Conservation (phyloP, 176 grass and related monocot species). For the Bromus sterilis region DNA sequence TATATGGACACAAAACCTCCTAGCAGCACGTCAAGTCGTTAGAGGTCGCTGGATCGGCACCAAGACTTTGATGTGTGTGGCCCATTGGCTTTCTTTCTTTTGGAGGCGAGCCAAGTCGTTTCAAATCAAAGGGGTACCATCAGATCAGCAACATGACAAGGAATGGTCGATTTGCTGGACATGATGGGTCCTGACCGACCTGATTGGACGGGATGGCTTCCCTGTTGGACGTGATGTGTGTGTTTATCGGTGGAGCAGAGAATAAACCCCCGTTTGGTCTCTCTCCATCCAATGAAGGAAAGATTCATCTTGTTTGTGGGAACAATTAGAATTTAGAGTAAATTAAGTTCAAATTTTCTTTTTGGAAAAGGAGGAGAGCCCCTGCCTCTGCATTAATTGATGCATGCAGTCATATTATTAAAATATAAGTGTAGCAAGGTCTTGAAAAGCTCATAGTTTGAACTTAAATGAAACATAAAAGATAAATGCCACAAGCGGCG, state of each 20-base stretch:
- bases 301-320: not conserved
- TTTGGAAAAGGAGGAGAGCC: no score
- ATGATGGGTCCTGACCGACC: conserved; percentile 20
- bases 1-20: not conserved
- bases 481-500: no score
- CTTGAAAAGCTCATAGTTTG: no score
- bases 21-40: not conserved
- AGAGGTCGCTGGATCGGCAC: not conserved
- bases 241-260: conserved; percentile 12
- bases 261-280: conserved; percentile 17
- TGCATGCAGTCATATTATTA: no score
- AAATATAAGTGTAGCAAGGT: no score
- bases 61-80: not conserved
- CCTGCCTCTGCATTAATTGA: no score
- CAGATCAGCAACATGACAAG: conserved; percentile 34
- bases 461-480: no score
- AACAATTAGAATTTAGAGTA: not conserved
- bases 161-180: conserved; percentile 34
- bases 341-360: no score
- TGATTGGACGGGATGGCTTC: conserved; percentile 29
- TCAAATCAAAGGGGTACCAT: conserved; percentile 15
- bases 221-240: conserved; percentile 24
- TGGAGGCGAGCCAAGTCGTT: conserved; percentile 15
- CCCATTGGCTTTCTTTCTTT: not conserved
- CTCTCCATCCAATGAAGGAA: not conserved